A percentile compares a stretch with the other conserved stretches of the same genome.
These are phyloP conservation scores for Amanita molliuscula DNA, from an alignment of 768 basidiomycete species.

Conservation along the genomic window DNA sequence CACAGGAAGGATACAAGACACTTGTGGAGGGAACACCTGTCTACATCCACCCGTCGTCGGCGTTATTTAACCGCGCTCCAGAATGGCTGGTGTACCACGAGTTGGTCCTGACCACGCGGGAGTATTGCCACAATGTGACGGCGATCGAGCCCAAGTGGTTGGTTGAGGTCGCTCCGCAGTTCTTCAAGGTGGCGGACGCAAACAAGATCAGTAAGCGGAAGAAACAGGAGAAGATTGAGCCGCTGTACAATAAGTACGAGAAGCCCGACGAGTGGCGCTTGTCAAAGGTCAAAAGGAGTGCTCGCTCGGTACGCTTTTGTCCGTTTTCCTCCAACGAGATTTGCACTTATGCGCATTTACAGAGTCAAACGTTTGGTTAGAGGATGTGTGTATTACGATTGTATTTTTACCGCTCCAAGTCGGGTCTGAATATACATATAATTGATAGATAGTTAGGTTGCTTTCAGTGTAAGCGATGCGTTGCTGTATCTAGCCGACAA, in stretches of 20 bases:
- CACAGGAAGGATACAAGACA: conserved; percentile 97
- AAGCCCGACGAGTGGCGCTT: conserved; percentile 92
- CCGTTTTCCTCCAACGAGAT: neutral
- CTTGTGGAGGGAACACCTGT: conserved; percentile 97
- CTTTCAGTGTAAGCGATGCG: neutral
- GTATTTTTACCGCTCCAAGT: neutral
- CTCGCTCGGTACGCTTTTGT: conserved; percentile 54
- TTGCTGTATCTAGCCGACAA: conserved; percentile 49
- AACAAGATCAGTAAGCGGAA: conserved; percentile 98
- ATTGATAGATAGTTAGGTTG: too few relatives aligned
- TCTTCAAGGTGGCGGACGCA: conserved; percentile 96
- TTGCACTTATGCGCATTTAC: conserved; percentile 13
- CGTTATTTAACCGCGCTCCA: conserved; percentile 92
- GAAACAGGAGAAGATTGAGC: conserved; percentile 94
- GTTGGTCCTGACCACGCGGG: conserved; percentile 90
- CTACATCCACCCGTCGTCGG: conserved; percentile 95
- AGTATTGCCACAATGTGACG: conserved; percentile 89
- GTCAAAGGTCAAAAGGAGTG: conserved; percentile 86
- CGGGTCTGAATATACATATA: neutral
- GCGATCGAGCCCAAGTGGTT: conserved; percentile 98
- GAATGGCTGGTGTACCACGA: conserved; percentile 98
- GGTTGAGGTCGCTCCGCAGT: conserved; percentile 94
- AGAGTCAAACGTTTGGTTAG: conserved; percentile 89
- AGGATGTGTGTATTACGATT: conserved; percentile 9
- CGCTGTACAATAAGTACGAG: conserved; percentile 91